Conservation (phyloP, 2,329 filamentous ascomycete species). For the Aspergillus ruber region DNA sequence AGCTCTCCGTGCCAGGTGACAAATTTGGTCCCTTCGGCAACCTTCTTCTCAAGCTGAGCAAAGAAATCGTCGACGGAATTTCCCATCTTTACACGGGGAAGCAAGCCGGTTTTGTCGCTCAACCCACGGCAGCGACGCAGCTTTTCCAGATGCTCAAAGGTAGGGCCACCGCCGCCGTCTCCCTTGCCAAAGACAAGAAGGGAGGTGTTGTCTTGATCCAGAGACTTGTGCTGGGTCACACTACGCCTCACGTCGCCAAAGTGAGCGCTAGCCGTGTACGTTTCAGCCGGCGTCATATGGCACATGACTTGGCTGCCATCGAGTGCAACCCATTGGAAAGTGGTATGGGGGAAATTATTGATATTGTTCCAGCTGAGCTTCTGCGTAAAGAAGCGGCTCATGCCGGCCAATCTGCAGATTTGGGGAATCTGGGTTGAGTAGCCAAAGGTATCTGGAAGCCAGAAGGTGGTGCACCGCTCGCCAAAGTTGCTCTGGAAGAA, state of each 20-base stretch:
- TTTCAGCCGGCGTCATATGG: constrained; percentile 94
- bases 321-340: constrained; percentile 95
- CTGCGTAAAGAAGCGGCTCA: constrained; percentile 95
- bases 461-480: constrained; percentile 82
- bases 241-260: constrained; percentile 92
- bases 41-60: constrained; percentile 72
- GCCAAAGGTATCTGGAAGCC: constrained; percentile 96
- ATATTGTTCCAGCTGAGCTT: constrained; percentile 99
- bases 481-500: constrained; percentile 94
- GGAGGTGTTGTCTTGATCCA: constrained; percentile 87
- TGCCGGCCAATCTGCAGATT: constrained; percentile 85
- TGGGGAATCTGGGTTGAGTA: constrained; percentile 95
- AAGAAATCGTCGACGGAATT: constrained; percentile 93
- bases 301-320: constrained; percentile 96
- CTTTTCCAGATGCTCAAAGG: constrained; percentile 90
- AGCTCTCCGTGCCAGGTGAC: constrained; percentile 97
- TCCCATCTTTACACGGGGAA: constrained; percentile 85
- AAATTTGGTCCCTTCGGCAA: constrained; percentile 59
- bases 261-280: constrained; percentile 88
- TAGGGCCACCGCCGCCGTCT: constrained; percentile 91
- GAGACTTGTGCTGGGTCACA: constrained; percentile 84
- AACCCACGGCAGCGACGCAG: constrained; percentile 85
- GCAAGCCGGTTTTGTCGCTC: constrained; percentile 73
- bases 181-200: constrained; percentile 94
- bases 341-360: constrained; percentile 97